Conservation (phyloP, 306 rosid species). For the Sphenostylis stenocarpa region DNA sequence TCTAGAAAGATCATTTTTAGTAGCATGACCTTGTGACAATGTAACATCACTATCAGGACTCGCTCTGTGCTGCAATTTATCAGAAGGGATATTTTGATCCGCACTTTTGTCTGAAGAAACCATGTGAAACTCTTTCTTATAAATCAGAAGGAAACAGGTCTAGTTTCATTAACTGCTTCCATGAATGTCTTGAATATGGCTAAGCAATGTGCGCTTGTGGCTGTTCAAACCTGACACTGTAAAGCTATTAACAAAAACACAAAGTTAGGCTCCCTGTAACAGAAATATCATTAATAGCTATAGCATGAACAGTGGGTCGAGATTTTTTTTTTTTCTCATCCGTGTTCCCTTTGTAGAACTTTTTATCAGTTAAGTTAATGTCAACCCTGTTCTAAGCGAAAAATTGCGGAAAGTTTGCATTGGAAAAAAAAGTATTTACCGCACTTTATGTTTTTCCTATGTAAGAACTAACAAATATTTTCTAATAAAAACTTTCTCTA, state of each 20-base stretch:
- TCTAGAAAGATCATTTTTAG: conserved; percentile 33
- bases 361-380: neutral
- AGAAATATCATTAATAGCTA: neutral
- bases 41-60: conserved; percentile 40
- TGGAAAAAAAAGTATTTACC: neutral
- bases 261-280: neutral
- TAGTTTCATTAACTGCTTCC: conserved; percentile 37
- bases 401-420: neutral
- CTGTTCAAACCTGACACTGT: conserved; percentile 38
- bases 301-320: neutral
- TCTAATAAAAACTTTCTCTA: neutral
- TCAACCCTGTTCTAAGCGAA: neutral
- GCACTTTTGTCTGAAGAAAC: conserved; percentile 61
- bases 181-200: conserved; percentile 23
- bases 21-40: conserved; percentile 37
- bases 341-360: neutral
- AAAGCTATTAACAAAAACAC: conserved; percentile 7
- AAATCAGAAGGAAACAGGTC: conserved; percentile 39
- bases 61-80: conserved; percentile 42
- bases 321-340: neutral
- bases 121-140: conserved; percentile 56
- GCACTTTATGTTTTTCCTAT: neutral
- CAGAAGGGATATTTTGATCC: conserved; percentile 51
- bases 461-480: neutral
- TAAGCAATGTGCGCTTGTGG: conserved; percentile 22